A percentile compares a stretch with the other conserved stretches of the same genome.
These are phyloP conservation scores for Trifolium pratense DNA, from an alignment of 306 rosid species.

Conservation along the genomic window DNA sequence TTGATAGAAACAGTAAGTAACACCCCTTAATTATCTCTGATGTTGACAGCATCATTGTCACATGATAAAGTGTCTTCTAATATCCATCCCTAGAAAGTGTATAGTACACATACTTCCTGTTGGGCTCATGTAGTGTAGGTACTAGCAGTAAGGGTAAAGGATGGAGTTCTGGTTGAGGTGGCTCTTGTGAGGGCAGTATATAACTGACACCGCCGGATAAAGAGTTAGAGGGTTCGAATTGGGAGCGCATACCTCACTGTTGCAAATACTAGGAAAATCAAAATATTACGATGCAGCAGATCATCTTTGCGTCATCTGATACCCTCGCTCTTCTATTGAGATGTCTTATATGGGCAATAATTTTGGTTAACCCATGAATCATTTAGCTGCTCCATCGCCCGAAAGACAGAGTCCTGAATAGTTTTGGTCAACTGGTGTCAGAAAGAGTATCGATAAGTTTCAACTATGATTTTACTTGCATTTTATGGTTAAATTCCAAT, in stretches of 20 bases:
- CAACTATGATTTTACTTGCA: not conserved
- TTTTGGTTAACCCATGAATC: not conserved
- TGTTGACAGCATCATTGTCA: too few relatives aligned
- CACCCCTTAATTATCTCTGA: too few relatives aligned
- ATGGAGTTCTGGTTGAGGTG: not conserved
- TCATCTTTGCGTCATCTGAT: not conserved
- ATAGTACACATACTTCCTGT: too few relatives aligned
- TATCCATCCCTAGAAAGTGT: too few relatives aligned
- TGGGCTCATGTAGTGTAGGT: not conserved
- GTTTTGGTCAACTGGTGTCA: not conserved
- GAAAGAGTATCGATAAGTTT: not conserved
- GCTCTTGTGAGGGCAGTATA: not conserved
- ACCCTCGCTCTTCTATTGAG: not conserved
- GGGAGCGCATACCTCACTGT: not conserved
- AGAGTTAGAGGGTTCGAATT: not conserved
- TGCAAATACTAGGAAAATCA: not conserved
- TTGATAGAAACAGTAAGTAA: too few relatives aligned
- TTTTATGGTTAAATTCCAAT: slow-evolving; percentile 14
- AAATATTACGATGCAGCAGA: not conserved
- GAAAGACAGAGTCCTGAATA: not conserved
- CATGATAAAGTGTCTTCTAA: too few relatives aligned
- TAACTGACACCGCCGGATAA: not conserved
- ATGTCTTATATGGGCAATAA: not conserved
- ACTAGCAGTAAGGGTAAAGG: not conserved
- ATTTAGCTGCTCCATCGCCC: not conserved